phyloP scores from a whole-genome alignment of 1,139 yeast species.

The Candida sojae region DNA sequence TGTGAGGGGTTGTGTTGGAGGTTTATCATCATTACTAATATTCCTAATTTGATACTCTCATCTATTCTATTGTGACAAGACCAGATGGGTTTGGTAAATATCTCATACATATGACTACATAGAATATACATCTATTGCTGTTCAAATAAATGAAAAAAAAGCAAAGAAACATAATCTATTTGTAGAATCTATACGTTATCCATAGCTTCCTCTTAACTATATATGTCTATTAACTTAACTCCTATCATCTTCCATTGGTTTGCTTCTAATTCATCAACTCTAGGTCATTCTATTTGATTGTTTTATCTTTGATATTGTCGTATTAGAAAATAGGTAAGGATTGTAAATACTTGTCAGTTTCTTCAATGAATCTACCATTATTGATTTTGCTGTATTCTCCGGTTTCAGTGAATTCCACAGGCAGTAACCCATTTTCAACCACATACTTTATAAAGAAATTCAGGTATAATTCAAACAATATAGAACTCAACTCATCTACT shows the following conservation, averaged over 20 bases:
- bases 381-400: slow-evolving; percentile 37
- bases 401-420: slow-evolving; percentile 47
- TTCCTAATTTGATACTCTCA: too few relatives aligned
- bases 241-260: not conserved
- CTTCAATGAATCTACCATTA: slow-evolving; percentile 45
- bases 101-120: too few relatives aligned
- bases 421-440: slow-evolving; percentile 61
- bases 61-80: too few relatives aligned
- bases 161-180: not conserved
- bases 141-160: too few relatives aligned
- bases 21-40: too few relatives aligned
- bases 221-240: too few relatives aligned
- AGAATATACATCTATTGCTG: too few relatives aligned
- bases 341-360: slow-evolving; percentile 41
- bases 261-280: not conserved
- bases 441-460: slow-evolving; percentile 68
- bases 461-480: slow-evolving; percentile 67
- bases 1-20: too few relatives aligned
- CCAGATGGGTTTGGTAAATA: too few relatives aligned
- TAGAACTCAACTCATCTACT: slow-evolving; percentile 60
- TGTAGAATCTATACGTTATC: not conserved
- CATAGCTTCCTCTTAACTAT: too few relatives aligned
- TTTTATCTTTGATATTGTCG: not conserved
- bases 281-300: not conserved
- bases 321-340: slow-evolving; percentile 25